Percentiles rank a stretch among this genome's conserved stretches.
These are phyloP conservation scores for Candida caryicola DNA, from an alignment of 805 yeast species.

Conservation along the genomic window DNA sequence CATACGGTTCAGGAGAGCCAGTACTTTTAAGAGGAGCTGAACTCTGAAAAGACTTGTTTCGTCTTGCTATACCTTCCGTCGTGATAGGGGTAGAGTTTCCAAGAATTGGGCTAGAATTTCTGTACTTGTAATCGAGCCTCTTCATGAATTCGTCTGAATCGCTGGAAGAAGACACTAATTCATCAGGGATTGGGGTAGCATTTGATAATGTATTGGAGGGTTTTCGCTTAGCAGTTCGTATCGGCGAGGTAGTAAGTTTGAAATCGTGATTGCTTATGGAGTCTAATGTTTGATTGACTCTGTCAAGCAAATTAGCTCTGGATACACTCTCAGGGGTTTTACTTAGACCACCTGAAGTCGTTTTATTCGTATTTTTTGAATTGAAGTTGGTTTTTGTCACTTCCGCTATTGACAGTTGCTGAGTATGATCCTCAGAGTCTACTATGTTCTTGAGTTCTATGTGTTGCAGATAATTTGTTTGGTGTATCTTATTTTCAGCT, in stretches of 20 bases:
- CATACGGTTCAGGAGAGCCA: background rate
- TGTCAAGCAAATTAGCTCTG: slow-evolving; percentile 12
- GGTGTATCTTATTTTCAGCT: background rate
- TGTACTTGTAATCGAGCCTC: slow-evolving; percentile 7
- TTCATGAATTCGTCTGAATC: slow-evolving; percentile 9
- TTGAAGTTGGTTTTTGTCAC: too few relatives aligned
- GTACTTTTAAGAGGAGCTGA: background rate
- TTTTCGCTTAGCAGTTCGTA: slow-evolving; percentile 3
- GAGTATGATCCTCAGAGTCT: too few relatives aligned
- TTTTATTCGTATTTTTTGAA: too few relatives aligned
- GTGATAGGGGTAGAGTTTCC: slow-evolving; percentile 10
- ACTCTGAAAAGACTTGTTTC: background rate
- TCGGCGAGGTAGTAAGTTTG: slow-evolving; percentile 1
- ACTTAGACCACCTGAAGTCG: slow-evolving; percentile 2
- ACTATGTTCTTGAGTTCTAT: too few relatives aligned
- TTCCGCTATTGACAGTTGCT: too few relatives aligned
- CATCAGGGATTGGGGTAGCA: background rate
- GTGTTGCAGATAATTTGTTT: too few relatives aligned
- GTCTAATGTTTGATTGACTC: slow-evolving; percentile 12
- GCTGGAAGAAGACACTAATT: slow-evolving; percentile 8
- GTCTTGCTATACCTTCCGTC: background rate
- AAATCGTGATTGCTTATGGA: slow-evolving; percentile 8
- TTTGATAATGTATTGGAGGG: too few relatives aligned
- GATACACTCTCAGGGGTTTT: slow-evolving; percentile 7
- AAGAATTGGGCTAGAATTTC: slow-evolving; percentile 9